These are phyloP conservation scores for Quercus phellos DNA, from an alignment of 331 rosid genomes.

Conservation along the genomic window DNA sequence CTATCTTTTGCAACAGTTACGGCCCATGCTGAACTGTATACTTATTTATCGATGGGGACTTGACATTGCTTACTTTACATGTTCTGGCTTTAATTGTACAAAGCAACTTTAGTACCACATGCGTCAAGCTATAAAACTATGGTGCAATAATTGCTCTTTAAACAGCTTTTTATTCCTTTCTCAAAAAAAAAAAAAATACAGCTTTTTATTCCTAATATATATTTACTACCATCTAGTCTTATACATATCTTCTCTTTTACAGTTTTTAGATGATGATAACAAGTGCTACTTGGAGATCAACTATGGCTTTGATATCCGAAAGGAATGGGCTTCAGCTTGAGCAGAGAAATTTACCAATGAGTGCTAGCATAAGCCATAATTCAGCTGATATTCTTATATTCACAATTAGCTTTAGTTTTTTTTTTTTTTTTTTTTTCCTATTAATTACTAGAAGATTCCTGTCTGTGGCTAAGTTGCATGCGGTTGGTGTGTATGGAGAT, in stretches of 20 bases:
- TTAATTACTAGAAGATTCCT: conserved; percentile 4
- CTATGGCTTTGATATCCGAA: conserved; percentile 47
- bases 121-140: background rate
- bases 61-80: background rate
- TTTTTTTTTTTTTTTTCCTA: background rate
- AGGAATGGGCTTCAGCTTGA: conserved; percentile 49
- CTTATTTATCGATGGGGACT: background rate
- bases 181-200: background rate
- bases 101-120: background rate
- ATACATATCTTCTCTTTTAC: conserved; percentile 16
- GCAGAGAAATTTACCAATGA: background rate
- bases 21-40: background rate
- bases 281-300: conserved; percentile 64
- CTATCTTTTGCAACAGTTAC: background rate
- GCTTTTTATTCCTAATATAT: background rate
- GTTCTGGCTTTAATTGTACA: background rate
- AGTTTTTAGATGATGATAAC: conserved; percentile 60
- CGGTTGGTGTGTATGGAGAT: conserved; percentile 8
- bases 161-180: background rate
- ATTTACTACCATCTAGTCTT: background rate
- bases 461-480: background rate
- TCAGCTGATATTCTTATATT: conserved; percentile 10
- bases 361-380: conserved; percentile 1
- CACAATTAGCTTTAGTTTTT: background rate
- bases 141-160: background rate